Base-by-base conservation (phyloP, 768 basidiomycete genomes). In the Kwoniella bestiolae region DNA sequence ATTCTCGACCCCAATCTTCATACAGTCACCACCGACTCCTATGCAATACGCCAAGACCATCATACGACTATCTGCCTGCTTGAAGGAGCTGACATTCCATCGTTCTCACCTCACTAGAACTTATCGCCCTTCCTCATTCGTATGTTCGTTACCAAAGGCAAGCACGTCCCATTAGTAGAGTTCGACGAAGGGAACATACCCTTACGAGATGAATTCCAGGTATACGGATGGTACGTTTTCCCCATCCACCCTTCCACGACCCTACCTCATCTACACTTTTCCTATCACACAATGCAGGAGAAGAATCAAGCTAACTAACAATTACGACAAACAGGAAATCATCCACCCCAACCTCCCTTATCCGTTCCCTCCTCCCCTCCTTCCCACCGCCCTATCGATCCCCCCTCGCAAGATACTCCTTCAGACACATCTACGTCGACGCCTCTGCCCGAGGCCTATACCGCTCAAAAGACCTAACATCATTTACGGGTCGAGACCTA, bases 381-480 rank as follows among this genome's bases (percentile, higher is more conserved):
- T 74, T 78, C 63, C 76, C 76, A 3, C 60, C 72, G 7, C 67
- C 65, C 5, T 75, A 78, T 53, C 70, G 76, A 49, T 78, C 76
- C 8, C 76, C 76, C 3, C 56, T 72, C 2, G 76, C 76, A 3
- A 55, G 76, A 25, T 75, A 66, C 56, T 68, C 74, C 6, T 75
- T 78, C 64, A 60, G 72, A 69, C 76, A 75, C 57, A 69, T 78
- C 26, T 78, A 75, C 59, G 76, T 75, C 56, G 76, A 78, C 34
- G 74, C 74, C 16, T 75, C 74, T 16, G 66, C 67, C n/a, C 64
- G 76, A 18, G 76, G 76, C 0, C 49, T 78, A 21, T 78, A 78
- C 46, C 50, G 65, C 9, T 66, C 56, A 11, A 69, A 66, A 50
- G 76, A 78, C 38, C 66, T 78, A 21, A 67, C 71, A 18, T 60